Evolutionary conservation across 805 yeast species (phyloP).

Genomic region (Hanseniaspora pseudoguilliermondii): DNA sequence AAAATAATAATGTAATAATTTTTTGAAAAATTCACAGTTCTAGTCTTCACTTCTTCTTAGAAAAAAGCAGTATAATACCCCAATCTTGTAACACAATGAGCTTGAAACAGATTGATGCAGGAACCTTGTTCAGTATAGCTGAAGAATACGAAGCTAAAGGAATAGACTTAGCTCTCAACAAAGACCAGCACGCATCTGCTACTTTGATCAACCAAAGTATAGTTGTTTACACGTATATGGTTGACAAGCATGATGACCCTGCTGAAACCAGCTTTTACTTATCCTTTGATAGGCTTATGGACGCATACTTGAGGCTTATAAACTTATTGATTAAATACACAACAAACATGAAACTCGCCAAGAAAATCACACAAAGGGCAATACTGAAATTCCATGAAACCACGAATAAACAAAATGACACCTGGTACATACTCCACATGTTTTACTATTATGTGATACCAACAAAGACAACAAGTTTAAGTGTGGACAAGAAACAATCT

Average conservation of each 20-base stretch:
- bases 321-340: conserved; percentile 25
- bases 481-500: not conserved
- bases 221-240: conserved; percentile 14
- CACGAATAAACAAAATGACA: not conserved
- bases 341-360: conserved; percentile 1
- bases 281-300: conserved; percentile 21
- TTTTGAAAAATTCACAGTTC: no score
- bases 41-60: no score
- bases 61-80: no score
- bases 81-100: not conserved
- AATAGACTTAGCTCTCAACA: not conserved
- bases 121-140: not conserved
- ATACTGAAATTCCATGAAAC: not conserved
- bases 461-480: not conserved
- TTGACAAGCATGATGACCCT: not conserved
- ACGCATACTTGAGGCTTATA: conserved; percentile 21
- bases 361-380: not conserved
- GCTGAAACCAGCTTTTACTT: not conserved
- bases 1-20: no score
- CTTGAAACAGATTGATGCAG: not conserved
- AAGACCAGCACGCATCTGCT: not conserved
- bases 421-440: not conserved
- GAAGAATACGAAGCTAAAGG: not conserved
- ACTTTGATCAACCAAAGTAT: conserved; percentile 25
- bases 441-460: not conserved